Conservation (phyloP, 371 early-diverging fungal genomes). For the Globomyces sp. region DNA sequence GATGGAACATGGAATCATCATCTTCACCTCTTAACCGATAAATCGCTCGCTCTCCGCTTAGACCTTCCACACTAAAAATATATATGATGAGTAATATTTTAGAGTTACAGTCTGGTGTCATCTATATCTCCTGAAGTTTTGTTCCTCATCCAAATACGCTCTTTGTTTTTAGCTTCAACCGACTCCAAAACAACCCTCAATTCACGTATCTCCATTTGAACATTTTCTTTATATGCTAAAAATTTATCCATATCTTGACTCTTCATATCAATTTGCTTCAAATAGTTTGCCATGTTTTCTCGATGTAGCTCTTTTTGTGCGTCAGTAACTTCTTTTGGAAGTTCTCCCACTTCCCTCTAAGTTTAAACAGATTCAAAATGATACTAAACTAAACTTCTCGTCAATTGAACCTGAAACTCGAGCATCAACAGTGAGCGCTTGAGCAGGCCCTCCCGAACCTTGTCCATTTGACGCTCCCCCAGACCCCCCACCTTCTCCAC, state of each 20-base stretch:
- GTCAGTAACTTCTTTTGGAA: conserved; percentile 52
- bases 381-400: conserved; percentile 1
- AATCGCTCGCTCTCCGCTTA: conserved; percentile 76
- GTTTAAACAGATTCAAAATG: neutral
- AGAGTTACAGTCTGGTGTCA: conserved; percentile 62
- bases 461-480: conserved; percentile 46
- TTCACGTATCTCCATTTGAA: conserved; percentile 60
- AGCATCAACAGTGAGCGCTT: neutral
- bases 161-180: conserved; percentile 77
- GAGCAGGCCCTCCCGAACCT: conserved; percentile 30
- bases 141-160: conserved; percentile 80
- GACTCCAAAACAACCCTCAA: conserved; percentile 75
- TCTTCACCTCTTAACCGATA: conserved; percentile 72
- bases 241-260: conserved; percentile 60
- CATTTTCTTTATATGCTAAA: conserved; percentile 30
- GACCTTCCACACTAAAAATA: conserved; percentile 59
- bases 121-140: conserved; percentile 82
- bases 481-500: conserved; percentile 29
- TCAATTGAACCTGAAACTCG: conserved; percentile 1
- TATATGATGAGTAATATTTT: conserved; percentile 2
- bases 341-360: conserved; percentile 35
- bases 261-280: conserved; percentile 66
- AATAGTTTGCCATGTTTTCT: conserved; percentile 32
- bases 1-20: conserved; percentile 61
- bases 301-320: conserved; percentile 56